phyloP scores from a whole-genome alignment of 2,329 filamentous ascomycete genomes.

The Westerdykella aurantiaca region DNA sequence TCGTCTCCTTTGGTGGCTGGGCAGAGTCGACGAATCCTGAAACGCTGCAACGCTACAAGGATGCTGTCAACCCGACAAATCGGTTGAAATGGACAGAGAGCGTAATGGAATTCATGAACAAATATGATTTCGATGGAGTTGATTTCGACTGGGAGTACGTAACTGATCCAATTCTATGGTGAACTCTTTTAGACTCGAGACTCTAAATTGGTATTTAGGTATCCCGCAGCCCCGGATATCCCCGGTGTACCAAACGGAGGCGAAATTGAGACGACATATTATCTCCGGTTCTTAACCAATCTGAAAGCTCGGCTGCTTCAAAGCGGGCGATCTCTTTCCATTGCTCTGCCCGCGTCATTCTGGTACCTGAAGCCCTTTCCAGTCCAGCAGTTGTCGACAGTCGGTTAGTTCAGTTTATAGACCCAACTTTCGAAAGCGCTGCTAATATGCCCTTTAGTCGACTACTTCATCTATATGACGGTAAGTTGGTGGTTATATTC shows the following conservation, averaged over 20 bases:
- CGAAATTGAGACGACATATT: constrained; percentile 29
- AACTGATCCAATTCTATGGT: no score
- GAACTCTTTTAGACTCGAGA: no score
- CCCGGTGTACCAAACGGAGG: constrained; percentile 31
- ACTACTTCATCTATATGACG: constrained; percentile 25
- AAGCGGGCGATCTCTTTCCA: constrained; percentile 9
- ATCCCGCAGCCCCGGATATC: constrained; percentile 27
- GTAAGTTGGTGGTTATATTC: no score
- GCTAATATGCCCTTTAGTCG: no score
- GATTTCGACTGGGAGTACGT: constrained; percentile 49
- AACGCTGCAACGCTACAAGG: constrained; percentile 38
- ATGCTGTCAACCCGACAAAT: constrained; percentile 36
- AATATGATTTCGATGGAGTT: constrained; percentile 29
- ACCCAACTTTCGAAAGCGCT: no score
- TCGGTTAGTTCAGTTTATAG: no score
- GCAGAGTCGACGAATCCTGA: constrained; percentile 35
- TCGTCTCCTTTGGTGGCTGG: constrained; percentile 46
- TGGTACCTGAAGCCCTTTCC: constrained; percentile 24
- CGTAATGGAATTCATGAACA: constrained; percentile 16
- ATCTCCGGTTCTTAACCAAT: constrained; percentile 27
- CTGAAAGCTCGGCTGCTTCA: constrained; percentile 8
- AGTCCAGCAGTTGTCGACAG: constrained; percentile 13
- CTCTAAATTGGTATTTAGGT: no score
- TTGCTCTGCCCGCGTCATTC: constrained; percentile 20
- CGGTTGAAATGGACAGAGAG: constrained; percentile 25